Conservation (phyloP, 2,329 filamentous ascomycete species). For the Madurella mycetomatis region DNA sequence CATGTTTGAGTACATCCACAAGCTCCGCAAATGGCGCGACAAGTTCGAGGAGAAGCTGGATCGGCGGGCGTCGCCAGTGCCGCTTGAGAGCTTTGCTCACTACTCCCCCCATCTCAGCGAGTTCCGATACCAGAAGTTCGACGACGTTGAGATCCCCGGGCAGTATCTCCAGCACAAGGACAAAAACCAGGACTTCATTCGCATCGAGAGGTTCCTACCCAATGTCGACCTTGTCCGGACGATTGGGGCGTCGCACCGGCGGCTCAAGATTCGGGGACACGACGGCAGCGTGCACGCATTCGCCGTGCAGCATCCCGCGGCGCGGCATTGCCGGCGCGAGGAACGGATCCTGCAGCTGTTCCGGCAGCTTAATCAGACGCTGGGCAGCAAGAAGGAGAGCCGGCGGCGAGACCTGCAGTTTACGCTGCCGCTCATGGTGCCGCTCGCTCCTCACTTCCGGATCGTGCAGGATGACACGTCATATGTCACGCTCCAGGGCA, state of each 20-base stretch:
- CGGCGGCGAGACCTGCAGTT: conserved; percentile 92
- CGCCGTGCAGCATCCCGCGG: conserved; percentile 92
- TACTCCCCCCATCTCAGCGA: conserved; percentile 92
- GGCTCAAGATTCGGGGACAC: conserved; percentile 93
- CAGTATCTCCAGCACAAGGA: conserved; percentile 97
- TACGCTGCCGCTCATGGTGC: conserved; percentile 91
- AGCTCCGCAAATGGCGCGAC: conserved; percentile 90
- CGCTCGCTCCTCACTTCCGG: conserved; percentile 87
- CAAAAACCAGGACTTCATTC: conserved; percentile 97
- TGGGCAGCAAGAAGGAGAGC: conserved; percentile 91
- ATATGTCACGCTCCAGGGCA: conserved; percentile 87
- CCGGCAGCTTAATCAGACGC: conserved; percentile 90
- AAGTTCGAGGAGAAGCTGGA: conserved; percentile 98
- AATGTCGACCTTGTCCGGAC: conserved; percentile 89
- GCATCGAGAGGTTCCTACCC: conserved; percentile 93
- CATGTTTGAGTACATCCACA: conserved; percentile 98
- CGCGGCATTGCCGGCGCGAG: conserved; percentile 85
- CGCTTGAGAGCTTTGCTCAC: conserved; percentile 59
- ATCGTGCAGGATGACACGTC: conserved; percentile 94
- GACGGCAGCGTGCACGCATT: conserved; percentile 97
- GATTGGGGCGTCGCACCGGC: conserved; percentile 84
- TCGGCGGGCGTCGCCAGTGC: conserved; percentile 66
- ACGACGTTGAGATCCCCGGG: conserved; percentile 95
- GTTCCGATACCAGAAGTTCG: conserved; percentile 96
- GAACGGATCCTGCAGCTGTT: conserved; percentile 95